These are phyloP conservation scores for Helianthus annuus DNA, from an alignment of 129 eudicot species.

Conservation along the genomic window HanXRQr2.0-SUNRISE NC_035446.2:74986143-74986642, in stretches of 20 bases:
- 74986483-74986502: no score
- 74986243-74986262: not conserved
- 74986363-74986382: not conserved
- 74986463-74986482: no score
- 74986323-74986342: no score
- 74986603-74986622: not conserved
- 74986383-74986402: not conserved
- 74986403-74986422: not conserved
- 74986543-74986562: no score
- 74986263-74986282: not conserved
- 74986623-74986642: not conserved
- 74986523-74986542: no score
- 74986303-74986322: no score
- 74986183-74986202: conserved; percentile 16
- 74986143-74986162: conserved; percentile 27
- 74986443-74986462: not conserved
- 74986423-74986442: not conserved
- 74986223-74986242: not conserved
- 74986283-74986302: no score
- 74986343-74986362: not conserved
- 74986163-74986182: not conserved
- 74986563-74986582: no score
- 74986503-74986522: no score
- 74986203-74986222: conserved; percentile 9
- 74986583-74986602: no score